Conservation (phyloP, 23 red algal genomes). For the Gracilariopsis chorda region DNA sequence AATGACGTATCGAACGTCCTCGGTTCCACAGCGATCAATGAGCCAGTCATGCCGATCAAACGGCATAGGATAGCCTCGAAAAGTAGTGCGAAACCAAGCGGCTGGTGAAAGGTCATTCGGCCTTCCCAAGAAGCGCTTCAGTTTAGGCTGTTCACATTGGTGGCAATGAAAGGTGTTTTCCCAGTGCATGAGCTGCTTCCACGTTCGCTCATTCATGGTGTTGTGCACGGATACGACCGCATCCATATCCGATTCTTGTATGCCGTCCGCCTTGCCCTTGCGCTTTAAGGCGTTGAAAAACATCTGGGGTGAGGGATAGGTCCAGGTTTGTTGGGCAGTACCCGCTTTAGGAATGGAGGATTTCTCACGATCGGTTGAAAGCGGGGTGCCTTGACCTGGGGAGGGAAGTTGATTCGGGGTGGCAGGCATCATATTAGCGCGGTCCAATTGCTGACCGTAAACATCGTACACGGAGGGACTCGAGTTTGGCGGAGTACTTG, state of each 20-base stretch:
- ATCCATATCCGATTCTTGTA: slow-evolving; percentile 74
- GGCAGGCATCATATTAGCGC: slow-evolving; percentile 70
- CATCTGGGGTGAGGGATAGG: slow-evolving; percentile 84
- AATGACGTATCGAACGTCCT: slow-evolving; percentile 71
- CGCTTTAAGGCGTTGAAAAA: slow-evolving; percentile 84
- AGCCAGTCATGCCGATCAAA: slow-evolving; percentile 91
- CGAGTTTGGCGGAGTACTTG: not conserved
- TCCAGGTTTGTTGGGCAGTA: slow-evolving; percentile 27
- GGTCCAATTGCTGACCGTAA: slow-evolving; percentile 71
- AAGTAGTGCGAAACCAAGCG: slow-evolving; percentile 38
- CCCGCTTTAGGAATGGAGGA: slow-evolving; percentile 71
- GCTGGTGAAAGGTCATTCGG: slow-evolving; percentile 78
- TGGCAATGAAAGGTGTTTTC: slow-evolving; percentile 64
- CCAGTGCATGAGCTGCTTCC: slow-evolving; percentile 75
- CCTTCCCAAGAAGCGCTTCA: slow-evolving; percentile 59
- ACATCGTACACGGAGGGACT: slow-evolving; percentile 66
- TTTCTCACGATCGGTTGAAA: slow-evolving; percentile 61
- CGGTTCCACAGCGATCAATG: slow-evolving; percentile 71
- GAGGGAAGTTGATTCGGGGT: slow-evolving; percentile 79
- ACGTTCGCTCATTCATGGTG: slow-evolving; percentile 84
- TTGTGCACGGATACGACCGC: slow-evolving; percentile 79
- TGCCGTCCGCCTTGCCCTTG: slow-evolving; percentile 78
- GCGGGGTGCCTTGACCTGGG: slow-evolving; percentile 55
- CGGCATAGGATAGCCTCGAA: slow-evolving; percentile 67
- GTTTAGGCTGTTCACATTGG: slow-evolving; percentile 52